Evolutionary conservation across 2,329 filamentous ascomycete species (phyloP), one percentile per base, ranked within the genome.

Genomic region (Penicillium sp.): DNA sequence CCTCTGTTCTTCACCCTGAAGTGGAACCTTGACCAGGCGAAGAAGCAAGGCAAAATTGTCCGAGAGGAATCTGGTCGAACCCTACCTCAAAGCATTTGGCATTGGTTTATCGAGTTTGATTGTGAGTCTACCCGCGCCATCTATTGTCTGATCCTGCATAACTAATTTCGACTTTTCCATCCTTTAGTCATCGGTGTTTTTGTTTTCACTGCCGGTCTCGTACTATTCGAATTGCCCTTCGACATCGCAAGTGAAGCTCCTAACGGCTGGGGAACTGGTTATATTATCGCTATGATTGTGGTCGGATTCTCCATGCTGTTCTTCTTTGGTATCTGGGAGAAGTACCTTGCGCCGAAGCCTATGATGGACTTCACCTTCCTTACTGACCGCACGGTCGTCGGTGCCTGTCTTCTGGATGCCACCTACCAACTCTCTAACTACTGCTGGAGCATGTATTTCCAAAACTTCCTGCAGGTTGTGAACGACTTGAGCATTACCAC

Each of bases 21-120:
- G 53, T 70, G 71, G 57, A 84, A 85, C 63, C 75, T 83, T 45
- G 70, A 66, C 45, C 84, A 84, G 63, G 86, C 85, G 2, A 71
- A 75, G 58, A 79, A 77, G 50, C 62, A 72, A 13, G 84, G 84
- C 1, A 58, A 85, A 1, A 68, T 83, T 15, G 45, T 69, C 6
- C 68, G 66, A 28, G 62, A 67, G 9, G 60, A 70, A 4, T 74
- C 74, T 53, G 74, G 75, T 3, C 73, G 83, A 15, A 80, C 73
- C 0, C 24, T 74, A 2, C 15, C 66, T 2, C 71, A 83, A 59
- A 79, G 73, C 2, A 43, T 83, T 24, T 66, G 69, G 52, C 71
- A 80, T 63, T 86, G 85, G 65, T 62, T 75, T n/a, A 71, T 80
- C 28, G 81, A 88, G 60, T 84, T 88, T 54, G 86, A 89, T 64